Base-by-base conservation (phyloP, 257 asterid genomes). In the Petrea volubilis region DNA sequence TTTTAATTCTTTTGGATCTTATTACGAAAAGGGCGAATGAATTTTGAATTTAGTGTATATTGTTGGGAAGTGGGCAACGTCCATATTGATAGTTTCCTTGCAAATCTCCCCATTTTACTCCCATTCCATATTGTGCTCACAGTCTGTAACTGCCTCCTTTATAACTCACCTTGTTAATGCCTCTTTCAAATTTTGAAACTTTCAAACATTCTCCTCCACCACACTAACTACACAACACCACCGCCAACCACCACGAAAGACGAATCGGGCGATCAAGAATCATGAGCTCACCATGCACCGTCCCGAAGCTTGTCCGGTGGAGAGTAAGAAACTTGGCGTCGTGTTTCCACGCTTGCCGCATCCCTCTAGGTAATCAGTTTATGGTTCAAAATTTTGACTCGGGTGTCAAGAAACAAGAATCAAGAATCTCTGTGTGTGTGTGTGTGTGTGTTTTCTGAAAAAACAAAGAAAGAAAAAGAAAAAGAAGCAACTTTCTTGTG, bases 331-430 rank as follows among this genome's bases (percentile, higher is more conserved):
- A 84, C 60, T 74, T 81, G 5, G 86, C 82, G 0, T 81, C 95
- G 0, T 84, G 92, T 67, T 87, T 90, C 77, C 71, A 70, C 0
- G 82, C 89, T 58, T 79, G 91, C 75, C 81, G 79, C 3, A 58
- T 82, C 20, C 89, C 90, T 23, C 62, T 83, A 68, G 91, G 93
- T 87, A 81, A 58, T 38, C 7, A 3, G 10, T 31, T 31, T 2
- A 31, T 31, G 5, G 3, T 31, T 31, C 38, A 31, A n/a, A n/a
- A n/a, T n/a, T n/a, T n/a, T n/a, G n/a, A n/a, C n/a, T n/a, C n/a
- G n/a, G n/a, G n/a, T n/a, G n/a, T n/a, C n/a, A n/a, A n/a, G n/a
- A n/a, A n/a, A n/a, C n/a, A n/a, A n/a, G n/a, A n/a, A n/a, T n/a
- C n/a, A n/a, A n/a, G n/a, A n/a, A n/a, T n/a, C n/a, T n/a, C n/a